Percentiles rank a stretch among this genome's conserved stretches.
Evolutionary conservation across 768 basidiomycete species (phyloP).

Genomic region (Boletus vinaceobasis): DNA sequence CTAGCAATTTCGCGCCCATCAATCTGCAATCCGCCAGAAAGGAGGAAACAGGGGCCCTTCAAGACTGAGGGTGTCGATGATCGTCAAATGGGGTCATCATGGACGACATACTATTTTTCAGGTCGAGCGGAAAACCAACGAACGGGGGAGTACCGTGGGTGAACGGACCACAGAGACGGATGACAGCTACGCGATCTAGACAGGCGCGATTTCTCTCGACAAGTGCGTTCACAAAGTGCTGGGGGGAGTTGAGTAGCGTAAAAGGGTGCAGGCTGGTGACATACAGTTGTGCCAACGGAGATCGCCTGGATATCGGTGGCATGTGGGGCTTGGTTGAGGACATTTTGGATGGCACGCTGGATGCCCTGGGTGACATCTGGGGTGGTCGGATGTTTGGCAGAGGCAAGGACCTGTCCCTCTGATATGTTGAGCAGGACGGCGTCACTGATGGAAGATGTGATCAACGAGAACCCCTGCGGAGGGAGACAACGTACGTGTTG

Average conservation of each 20-base stretch:
- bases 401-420: conserved; percentile 22
- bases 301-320: conserved; percentile 44
- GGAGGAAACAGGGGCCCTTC: conserved; percentile 31
- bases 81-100: neutral
- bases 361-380: conserved; percentile 58
- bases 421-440: conserved; percentile 26
- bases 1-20: conserved; percentile 44
- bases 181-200: conserved; percentile 59
- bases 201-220: conserved; percentile 52
- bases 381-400: conserved; percentile 52
- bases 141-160: conserved; percentile 58
- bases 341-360: conserved; percentile 44
- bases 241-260: neutral
- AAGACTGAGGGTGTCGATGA: conserved; percentile 18
- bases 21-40: conserved; percentile 44
- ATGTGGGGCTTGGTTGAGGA: conserved; percentile 38
- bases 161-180: conserved; percentile 60
- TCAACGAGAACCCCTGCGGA: neutral
- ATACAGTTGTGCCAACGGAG: conserved; percentile 60
- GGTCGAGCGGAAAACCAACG: conserved; percentile 43
- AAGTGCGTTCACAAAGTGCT: conserved; percentile 60
- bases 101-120: conserved; percentile 29
- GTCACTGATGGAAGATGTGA: conserved; percentile 22
- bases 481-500: conserved; percentile 24
- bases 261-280: neutral